Base-by-base conservation (phyloP, 2,329 filamentous ascomycete species). In the Teratosphaeria pseudoeucalypti region DNA sequence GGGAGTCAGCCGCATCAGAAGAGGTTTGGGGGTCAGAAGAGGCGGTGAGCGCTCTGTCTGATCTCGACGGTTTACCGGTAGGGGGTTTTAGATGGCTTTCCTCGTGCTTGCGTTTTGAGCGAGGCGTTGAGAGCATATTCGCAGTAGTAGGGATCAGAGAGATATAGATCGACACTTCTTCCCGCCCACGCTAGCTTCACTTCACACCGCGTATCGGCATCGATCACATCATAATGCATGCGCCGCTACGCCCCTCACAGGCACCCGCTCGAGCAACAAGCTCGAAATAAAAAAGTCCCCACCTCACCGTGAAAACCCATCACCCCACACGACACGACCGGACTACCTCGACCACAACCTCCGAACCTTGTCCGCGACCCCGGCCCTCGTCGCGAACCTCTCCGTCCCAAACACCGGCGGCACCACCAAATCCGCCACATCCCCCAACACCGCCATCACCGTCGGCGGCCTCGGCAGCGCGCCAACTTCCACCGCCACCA, bases 1-100 rank as follows among this genome's bases (percentile, higher is more conserved):
- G 90, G 90, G 55, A 90, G 87, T 69, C 89, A 95, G 76, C 88
- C 88, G 37, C 81, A 80, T 68, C 87, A 89, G 49, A 34, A 53
- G 19, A 14, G 14, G 26, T 23, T 23, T 49, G 43, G 43, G 43
- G 43, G 43, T 6, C 16, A 49, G 43, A 49, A 23, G 43, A 49
- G 43, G 43, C 43, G 43, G 16, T 49, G 43, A 49, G 43, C n/a
- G 16, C 7, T 2, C 29, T 32, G 7, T 23, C 23, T 23, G 23
- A 23, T 23, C 29, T 32, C 29, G 4, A 32, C 12, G 43, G 9
- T 39, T 39, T 39, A 12, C 12, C 6, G 43, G n/a, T 5, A 1
- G 43, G 43, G 43, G 3, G 43, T 6, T 19, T 10, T 0, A 49
- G 14, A n/a, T n/a, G 14, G 39, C 3, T 12, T 47, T 6, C n/a